phyloP scores from a whole-genome alignment of 106 monocot species.

The Dioscorea alata region DNA sequence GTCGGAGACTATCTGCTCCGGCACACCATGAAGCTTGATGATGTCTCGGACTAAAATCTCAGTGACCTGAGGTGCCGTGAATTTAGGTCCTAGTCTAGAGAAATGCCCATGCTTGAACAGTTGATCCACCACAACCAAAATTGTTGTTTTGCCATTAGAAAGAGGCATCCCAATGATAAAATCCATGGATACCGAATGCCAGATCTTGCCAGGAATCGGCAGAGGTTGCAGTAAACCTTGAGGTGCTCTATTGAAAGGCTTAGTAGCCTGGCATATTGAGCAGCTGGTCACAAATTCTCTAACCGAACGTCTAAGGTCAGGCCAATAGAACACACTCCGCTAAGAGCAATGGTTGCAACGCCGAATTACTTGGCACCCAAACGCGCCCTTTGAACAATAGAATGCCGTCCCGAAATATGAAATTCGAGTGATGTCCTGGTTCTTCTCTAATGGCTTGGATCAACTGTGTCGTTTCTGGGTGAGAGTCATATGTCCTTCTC shows the following conservation, averaged over 20 bases:
- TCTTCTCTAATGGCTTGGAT: too few species aligned
- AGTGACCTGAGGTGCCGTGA: not conserved
- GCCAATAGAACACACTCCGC: not conserved
- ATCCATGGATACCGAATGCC: not conserved
- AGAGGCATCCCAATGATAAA: not conserved
- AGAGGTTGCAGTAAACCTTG: not conserved
- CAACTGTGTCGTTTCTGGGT: too few species aligned
- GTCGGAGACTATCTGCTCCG: not conserved
- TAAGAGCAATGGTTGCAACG: too few species aligned
- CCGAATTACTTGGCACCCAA: too few species aligned
- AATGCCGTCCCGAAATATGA: too few species aligned
- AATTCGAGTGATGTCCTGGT: too few species aligned
- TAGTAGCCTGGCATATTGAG: not conserved
- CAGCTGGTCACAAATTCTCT: not conserved
- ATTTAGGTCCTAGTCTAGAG: not conserved
- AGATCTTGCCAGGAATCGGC: not conserved
- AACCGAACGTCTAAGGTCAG: not conserved
- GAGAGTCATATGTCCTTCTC: too few species aligned
- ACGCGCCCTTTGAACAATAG: too few species aligned
- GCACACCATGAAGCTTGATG: too few species aligned
- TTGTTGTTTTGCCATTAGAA: not conserved
- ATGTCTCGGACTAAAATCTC: not conserved
- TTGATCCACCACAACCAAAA: not conserved
- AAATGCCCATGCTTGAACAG: not conserved
- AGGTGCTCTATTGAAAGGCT: not conserved